These are phyloP conservation scores for Vanrija humicola DNA, from an alignment of 1,284 basidiomycete genomes.

Conservation along the genomic window DNA sequence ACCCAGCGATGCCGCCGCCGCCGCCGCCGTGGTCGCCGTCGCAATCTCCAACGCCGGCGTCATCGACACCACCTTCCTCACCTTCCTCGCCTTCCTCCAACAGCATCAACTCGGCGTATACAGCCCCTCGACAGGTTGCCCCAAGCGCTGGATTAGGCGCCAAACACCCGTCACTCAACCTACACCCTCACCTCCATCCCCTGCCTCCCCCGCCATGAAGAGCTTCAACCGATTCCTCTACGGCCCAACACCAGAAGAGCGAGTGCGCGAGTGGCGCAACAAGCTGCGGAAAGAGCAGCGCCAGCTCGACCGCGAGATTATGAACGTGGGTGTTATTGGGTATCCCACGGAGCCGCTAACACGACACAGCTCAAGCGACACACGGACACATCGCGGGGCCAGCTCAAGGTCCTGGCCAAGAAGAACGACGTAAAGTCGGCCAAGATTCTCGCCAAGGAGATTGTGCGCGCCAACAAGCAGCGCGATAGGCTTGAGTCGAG, in stretches of 20 bases:
- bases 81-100: too few relatives aligned
- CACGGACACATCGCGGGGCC: conserved; percentile 71
- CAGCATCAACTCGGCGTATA: too few relatives aligned
- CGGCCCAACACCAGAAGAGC: conserved; percentile 90
- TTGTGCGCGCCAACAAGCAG: conserved; percentile 93
- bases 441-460: conserved; percentile 82
- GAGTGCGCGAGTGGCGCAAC: conserved; percentile 78
- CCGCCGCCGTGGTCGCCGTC: too few relatives aligned
- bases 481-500: conserved; percentile 85
- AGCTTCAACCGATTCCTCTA: conserved; percentile 65
- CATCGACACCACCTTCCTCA: too few relatives aligned
- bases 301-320: conserved; percentile 82
- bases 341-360: not conserved
- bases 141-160: too few relatives aligned
- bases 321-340: conserved; percentile 62
- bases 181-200: too few relatives aligned
- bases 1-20: too few relatives aligned
- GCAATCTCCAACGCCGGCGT: too few relatives aligned
- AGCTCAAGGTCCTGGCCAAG: conserved; percentile 83
- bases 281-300: conserved; percentile 77
- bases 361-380: conserved; percentile 69
- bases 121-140: too few relatives aligned
- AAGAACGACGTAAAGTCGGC: conserved; percentile 93
- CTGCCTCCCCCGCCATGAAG: conserved; percentile 31
- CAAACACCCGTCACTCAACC: too few relatives aligned